Evolutionary conservation across 805 yeast species (phyloP), one percentile per base, ranked within the genome.

Genomic region (Ogataea wickerhamii): DNA sequence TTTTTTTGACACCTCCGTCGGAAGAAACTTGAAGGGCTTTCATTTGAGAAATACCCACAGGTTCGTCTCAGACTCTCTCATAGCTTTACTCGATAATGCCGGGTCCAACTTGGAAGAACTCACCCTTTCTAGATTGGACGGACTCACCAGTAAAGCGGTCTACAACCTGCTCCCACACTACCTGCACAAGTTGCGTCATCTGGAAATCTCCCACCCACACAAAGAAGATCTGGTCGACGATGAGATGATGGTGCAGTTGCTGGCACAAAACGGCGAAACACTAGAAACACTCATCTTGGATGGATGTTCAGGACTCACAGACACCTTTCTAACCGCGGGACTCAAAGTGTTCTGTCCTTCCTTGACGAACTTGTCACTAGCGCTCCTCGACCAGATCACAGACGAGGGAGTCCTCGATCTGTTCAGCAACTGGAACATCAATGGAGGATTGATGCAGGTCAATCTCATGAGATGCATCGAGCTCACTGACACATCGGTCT

Each of bases 41-140:
- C 80, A 80, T 44, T 57, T 93, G 8, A 68, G 79, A 25, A 86
- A 87, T 53, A 91, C 97, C 1, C 96, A 91, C 56, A 68, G 98
- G 38, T 80, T 93, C 47, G 72, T 79, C 11, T 74, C 81, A 40
- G 80, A 75, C 33, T 78, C 88, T 0, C 57, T 91, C 18, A 70
- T 77, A 3, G 58, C 78, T 14, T 55, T 93, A 30, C 64, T 85
- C 14, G 82, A 76, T 32, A 73, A 72, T 38, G 76, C 88, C 54
- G 77, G 78, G n/a, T 49, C 66, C 0, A 67, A 67, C 18, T 57
- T 93, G 25, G 70, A 69, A n/a, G 63, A 68, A 4, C 62, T 93
- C 27, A 71, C 78, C 24, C 56, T 93, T 18, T 73, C 82, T 5
- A 65, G 91, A 36, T 61, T 93, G 18, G 95, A 87, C 55, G 89